Evolutionary conservation across 441 rosid genomes (phyloP).

Genomic region (Metrosideros polymorpha): DNA sequence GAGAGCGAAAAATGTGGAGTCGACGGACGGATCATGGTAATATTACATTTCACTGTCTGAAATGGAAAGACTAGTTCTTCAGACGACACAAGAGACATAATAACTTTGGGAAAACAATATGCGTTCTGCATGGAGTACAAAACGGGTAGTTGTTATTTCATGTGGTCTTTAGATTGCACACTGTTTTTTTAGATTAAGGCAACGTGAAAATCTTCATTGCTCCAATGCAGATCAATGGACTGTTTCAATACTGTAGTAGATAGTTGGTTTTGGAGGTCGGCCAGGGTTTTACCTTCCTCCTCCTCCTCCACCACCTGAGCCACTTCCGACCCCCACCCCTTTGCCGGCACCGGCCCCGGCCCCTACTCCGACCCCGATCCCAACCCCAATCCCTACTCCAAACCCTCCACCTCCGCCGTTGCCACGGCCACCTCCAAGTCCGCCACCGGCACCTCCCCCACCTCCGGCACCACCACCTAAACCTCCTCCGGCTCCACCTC

Average conservation of each 20-base stretch:
- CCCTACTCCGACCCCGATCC: conserved; percentile 6
- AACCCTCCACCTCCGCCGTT: not conserved
- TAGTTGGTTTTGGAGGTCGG: not conserved
- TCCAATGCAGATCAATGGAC: not conserved
- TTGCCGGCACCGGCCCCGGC: not conserved
- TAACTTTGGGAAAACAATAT: not conserved
- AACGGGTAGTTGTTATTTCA: not conserved
- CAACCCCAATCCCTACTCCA: not conserved
- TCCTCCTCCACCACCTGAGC: not conserved
- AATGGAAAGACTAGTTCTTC: not conserved
- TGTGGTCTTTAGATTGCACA: not conserved
- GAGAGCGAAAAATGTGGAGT: not conserved
- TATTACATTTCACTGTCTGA: not conserved
- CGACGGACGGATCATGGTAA: not conserved
- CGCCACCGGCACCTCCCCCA: not conserved
- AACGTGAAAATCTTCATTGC: not conserved
- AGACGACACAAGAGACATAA: not conserved
- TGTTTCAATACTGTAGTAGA: not conserved
- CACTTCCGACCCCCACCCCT: conserved; percentile 1
- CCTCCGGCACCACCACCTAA: not conserved
- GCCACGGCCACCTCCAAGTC: not conserved
- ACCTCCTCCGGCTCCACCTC: not conserved
- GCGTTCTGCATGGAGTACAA: not conserved
- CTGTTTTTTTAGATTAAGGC: not conserved
- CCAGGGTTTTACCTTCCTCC: not conserved